A percentile compares a stretch with the other conserved stretches of the same genome.
These are phyloP conservation scores for Colletotrichum godetiae DNA, from an alignment of 2,329 filamentous ascomycete genomes.

Conservation along the genomic window DNA sequence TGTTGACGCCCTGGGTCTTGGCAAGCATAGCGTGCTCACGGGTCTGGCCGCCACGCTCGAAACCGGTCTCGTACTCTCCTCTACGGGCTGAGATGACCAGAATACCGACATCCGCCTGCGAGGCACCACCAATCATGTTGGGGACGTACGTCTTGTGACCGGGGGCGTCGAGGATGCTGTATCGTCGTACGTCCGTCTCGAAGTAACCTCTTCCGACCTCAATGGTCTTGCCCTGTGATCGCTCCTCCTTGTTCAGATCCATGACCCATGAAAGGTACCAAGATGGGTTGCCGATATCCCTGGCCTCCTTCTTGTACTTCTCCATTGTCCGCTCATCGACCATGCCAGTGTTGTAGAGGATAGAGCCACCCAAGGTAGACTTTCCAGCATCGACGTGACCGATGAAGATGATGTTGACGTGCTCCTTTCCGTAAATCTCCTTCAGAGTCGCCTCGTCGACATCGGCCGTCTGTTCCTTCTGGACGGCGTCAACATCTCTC, in stretches of 20 bases:
- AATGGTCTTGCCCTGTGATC: constrained; percentile 96
- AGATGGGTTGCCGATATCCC: constrained; percentile 94
- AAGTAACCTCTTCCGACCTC: constrained; percentile 97
- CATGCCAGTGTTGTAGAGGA: constrained; percentile 95
- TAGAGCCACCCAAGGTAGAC: constrained; percentile 93
- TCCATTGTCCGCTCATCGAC: constrained; percentile 99
- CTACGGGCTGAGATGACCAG: constrained; percentile 96
- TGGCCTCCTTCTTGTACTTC: constrained; percentile 97
- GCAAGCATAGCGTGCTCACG: constrained; percentile 97
- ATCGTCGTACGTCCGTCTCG: constrained; percentile 94
- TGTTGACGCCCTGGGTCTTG: constrained; percentile 98
- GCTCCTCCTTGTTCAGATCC: constrained; percentile 96
- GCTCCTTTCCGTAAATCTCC: constrained; percentile 95
- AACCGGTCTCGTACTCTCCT: constrained; percentile 98
- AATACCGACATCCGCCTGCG: constrained; percentile 93
- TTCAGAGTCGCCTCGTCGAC: constrained; percentile 80
- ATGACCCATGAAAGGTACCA: constrained; percentile 99
- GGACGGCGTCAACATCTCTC: constrained; percentile 84
- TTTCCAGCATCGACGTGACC: constrained; percentile 99
- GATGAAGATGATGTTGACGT: constrained; percentile 96
- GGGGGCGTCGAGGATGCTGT: constrained; percentile 96
- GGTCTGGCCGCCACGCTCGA: constrained; percentile 95
- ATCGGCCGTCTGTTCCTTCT: constrained; percentile 83
- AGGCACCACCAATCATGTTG: constrained; percentile 96
- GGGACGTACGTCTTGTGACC: constrained; percentile 99